These are phyloP conservation scores for Lipomyces japonicus DNA, from an alignment of 805 yeast species.

Conservation along the genomic window DNA sequence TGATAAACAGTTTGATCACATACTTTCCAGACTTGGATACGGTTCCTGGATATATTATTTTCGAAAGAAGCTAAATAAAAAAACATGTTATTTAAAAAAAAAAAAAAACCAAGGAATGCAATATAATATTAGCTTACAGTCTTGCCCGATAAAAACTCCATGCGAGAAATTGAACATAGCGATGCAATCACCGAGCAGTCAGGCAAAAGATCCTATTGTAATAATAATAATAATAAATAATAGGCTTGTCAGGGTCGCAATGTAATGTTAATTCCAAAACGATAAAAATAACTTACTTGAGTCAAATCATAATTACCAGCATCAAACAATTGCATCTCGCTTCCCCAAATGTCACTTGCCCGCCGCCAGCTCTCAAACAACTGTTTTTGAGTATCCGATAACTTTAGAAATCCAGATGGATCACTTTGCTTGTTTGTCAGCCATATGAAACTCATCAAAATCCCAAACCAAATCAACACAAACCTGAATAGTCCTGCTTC, in stretches of 20 bases:
- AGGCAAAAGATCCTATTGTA: conserved; percentile 38
- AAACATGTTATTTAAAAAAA: background rate
- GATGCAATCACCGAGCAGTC: conserved; percentile 79
- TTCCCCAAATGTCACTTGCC: conserved; percentile 18
- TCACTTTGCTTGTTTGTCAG: conserved; percentile 20
- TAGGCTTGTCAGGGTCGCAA: background rate
- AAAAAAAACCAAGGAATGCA: too few relatives aligned
- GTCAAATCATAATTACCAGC: conserved; percentile 15
- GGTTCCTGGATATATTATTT: conserved; percentile 29
- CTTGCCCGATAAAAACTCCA: conserved; percentile 26
- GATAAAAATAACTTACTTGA: conserved; percentile 11
- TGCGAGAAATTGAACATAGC: conserved; percentile 48
- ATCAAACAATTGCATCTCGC: conserved; percentile 3
- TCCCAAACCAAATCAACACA: background rate
- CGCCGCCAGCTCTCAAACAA: conserved; percentile 28
- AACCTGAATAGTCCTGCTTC: conserved; percentile 7
- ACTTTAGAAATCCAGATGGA: conserved; percentile 24
- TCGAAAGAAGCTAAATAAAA: conserved; percentile 20
- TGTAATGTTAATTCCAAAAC: too few relatives aligned
- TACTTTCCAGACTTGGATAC: conserved; percentile 37
- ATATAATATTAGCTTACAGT: background rate
- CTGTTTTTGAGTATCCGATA: conserved; percentile 22
- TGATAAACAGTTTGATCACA: conserved; percentile 46
- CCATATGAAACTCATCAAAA: background rate
- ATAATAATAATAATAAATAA: background rate